phyloP scores from a whole-genome alignment of 1,284 basidiomycete species.

The Boletellus deceptivus region DNA sequence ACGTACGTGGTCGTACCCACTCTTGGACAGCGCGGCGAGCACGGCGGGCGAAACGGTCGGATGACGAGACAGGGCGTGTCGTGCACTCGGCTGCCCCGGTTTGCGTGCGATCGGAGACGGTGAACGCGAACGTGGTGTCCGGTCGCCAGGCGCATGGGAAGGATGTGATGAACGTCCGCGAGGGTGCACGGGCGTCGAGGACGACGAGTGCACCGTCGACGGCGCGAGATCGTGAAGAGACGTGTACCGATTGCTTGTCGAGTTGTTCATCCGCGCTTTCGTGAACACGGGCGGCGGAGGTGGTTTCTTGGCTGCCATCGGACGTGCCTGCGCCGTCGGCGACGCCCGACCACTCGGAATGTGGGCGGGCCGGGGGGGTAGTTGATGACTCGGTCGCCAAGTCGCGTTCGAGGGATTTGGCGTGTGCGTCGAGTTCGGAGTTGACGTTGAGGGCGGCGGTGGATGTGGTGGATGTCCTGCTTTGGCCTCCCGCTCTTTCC shows the following conservation, averaged over 20 bases:
- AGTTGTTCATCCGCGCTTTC: constrained; percentile 29
- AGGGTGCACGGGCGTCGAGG: constrained; percentile 30
- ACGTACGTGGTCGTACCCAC: constrained; percentile 62
- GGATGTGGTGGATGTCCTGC: constrained; percentile 12
- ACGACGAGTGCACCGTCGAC: constrained; percentile 25
- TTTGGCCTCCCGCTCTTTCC: constrained; percentile 37
- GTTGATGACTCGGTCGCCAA: constrained; percentile 29
- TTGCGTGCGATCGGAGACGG: constrained; percentile 46
- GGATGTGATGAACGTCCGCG: constrained; percentile 25
- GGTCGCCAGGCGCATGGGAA: constrained; percentile 15
- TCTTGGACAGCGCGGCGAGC: constrained; percentile 55
- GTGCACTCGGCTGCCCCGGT: constrained; percentile 35
- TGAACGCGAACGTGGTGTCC: constrained; percentile 39
- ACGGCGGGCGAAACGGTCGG: constrained; percentile 48
- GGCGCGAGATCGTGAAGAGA: constrained; percentile 21
- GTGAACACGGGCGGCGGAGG: constrained; percentile 19
- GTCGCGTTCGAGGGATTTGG: constrained; percentile 21
- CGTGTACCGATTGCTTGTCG: constrained; percentile 22
- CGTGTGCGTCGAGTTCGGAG: constrained; percentile 30
- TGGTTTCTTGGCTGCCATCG: constrained; percentile 30
- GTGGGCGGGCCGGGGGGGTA: constrained; percentile 31
- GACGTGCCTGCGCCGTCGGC: constrained; percentile 29
- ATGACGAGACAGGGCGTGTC: constrained; percentile 34
- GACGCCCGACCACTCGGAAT: constrained; percentile 28
- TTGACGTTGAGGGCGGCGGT: constrained; percentile 21